These are phyloP conservation scores for Trichomonas tenax DNA, from an alignment of 208 protist species.

Conservation along the genomic window DNA sequence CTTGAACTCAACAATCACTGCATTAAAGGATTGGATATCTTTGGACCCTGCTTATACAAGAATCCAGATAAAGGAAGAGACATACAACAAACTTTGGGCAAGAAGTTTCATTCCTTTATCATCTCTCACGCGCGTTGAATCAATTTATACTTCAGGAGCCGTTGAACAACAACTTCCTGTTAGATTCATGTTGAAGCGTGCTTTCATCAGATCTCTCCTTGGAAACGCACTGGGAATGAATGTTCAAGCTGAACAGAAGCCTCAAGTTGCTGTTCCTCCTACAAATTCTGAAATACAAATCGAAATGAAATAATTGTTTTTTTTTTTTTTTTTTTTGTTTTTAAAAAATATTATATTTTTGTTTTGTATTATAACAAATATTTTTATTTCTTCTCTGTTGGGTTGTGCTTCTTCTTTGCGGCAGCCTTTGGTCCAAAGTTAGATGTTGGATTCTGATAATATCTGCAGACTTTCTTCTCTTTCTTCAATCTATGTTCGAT, in stretches of 20 bases:
- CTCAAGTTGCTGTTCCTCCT: neutral
- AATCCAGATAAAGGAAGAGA: neutral
- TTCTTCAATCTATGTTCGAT: neutral
- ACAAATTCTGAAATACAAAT: neutral
- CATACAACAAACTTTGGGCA: neutral
- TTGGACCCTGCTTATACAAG: neutral
- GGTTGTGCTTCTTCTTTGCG: neutral
- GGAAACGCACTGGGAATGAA: neutral
- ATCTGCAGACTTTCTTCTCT: neutral
- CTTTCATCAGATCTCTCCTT: neutral
- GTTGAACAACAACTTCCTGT: conserved; percentile 7
- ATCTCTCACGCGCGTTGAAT: neutral
- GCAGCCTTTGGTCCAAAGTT: neutral
- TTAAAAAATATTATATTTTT: no score
- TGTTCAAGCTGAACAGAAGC: neutral
- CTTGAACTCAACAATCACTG: neutral
- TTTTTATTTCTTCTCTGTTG: neutral
- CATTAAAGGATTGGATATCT: neutral
- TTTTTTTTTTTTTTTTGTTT: neutral
- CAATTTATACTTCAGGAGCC: neutral
- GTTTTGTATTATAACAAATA: neutral
- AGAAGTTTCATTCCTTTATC: neutral
- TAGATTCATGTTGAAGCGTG: neutral
- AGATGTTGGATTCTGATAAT: neutral
- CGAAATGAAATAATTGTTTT: neutral